Base-by-base conservation (phyloP, 257 asterid species). In the Petunia secreta region DNA sequence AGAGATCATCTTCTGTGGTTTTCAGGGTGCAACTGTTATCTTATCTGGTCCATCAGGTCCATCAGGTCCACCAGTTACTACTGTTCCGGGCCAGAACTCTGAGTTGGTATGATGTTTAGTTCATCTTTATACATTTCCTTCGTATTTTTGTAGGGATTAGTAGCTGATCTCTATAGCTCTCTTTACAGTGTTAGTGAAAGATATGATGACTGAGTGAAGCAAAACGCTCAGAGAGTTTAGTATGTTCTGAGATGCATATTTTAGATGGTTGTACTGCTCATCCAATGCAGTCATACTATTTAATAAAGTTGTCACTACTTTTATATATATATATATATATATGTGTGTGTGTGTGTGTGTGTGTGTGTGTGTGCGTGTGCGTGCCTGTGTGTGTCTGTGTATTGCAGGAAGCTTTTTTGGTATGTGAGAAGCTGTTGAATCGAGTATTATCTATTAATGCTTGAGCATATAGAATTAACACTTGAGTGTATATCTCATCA, bases 11-110 rank as follows among this genome's bases (percentile, higher is more conserved):
- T 50, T 82, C 57, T 86, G 62, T 84, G 81, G 67, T 84, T 83
- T 40, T 52, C 93, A 94, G 98, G 98, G 98, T 82, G 97, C 98
- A 14, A 94, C 95, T 36, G 98, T 94, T 81, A 89, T 94, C 75
- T 85, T 94, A 81, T 94, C 98, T 66, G 98, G 98, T 78, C 92
- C 95, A 69, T 90, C 98, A 79, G 97, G 97, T 40, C 97, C 97
- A 85, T 90, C 98, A 79, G 97, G 97, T 40, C 97, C 97, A 85
- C 97, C 98, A 40, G 94, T 94, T 57, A 90, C 96, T 63, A 40
- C 97, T 48, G 91, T 94, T 79, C 96, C 97, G 34, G 89, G 89
- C 87, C 97, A 90, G 86, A 94, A 91, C 85, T 91, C 98, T 8
- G 97, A 94, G 91, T 86, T 94, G 97, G 98, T 94, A 87, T 44